Percentiles rank a stretch among this genome's conserved stretches.
Conservation (phyloP, 176 grass and related monocot species). For the Carex kokanica region DNA sequence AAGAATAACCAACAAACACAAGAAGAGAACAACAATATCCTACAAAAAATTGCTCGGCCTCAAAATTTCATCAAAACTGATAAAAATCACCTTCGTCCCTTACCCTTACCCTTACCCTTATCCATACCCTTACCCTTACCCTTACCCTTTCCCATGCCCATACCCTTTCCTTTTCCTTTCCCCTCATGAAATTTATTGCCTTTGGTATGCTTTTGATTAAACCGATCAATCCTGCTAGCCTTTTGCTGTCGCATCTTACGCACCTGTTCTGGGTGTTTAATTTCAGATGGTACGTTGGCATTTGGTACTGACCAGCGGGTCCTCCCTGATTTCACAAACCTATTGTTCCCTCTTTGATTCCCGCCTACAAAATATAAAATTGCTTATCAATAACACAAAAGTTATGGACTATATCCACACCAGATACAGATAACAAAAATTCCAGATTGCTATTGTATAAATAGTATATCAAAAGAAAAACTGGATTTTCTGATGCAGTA, state of each 20-base stretch:
- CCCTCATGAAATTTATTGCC: too few species aligned
- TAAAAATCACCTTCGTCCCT: neutral
- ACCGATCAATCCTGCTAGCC: too few species aligned
- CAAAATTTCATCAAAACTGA: too few species aligned
- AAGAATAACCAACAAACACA: too few species aligned
- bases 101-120: neutral
- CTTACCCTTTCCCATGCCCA: neutral
- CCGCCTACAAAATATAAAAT: constrained; percentile 35
- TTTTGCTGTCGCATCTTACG: constrained; percentile 36
- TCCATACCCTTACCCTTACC: neutral
- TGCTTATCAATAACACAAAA: neutral
- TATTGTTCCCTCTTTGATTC: constrained; percentile 53
- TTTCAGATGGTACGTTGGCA: constrained; percentile 59
- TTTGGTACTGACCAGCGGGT: constrained; percentile 48
- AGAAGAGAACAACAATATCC: too few species aligned
- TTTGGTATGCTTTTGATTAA: too few species aligned
- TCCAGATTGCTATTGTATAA: neutral
- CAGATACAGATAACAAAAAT: neutral
- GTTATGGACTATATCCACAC: neutral
- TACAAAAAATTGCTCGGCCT: too few species aligned
- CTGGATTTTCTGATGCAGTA: neutral
- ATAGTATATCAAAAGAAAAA: too few species aligned
- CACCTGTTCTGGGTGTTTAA: constrained; percentile 67
- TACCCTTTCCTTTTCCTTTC: too few species aligned
- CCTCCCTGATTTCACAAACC: constrained; percentile 24